phyloP scores from a whole-genome alignment of 306 rosid species.

The Ceratonia siliqua region DNA sequence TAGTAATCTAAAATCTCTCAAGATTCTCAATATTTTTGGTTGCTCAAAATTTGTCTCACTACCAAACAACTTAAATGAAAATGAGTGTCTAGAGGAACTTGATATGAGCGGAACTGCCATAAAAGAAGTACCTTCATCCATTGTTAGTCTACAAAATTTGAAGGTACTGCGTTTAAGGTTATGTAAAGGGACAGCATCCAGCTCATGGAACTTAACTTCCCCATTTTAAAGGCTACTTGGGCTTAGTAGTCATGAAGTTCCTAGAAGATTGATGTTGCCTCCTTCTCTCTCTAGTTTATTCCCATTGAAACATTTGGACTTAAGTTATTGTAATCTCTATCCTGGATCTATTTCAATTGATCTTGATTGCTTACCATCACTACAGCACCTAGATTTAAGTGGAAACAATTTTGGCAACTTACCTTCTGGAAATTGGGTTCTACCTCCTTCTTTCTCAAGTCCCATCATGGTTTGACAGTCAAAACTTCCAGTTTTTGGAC shows the following conservation, averaged over 20 bases:
- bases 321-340: too few relatives aligned
- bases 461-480: neutral
- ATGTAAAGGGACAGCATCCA: neutral
- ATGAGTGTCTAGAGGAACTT: neutral
- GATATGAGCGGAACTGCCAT: neutral
- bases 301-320: neutral
- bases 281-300: neutral
- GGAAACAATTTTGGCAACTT: neutral
- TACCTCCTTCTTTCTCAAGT: neutral
- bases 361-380: neutral
- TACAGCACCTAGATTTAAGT: neutral
- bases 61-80: neutral
- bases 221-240: neutral
- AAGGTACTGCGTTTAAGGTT: neutral
- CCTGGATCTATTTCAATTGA: neutral
- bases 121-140: neutral
- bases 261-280: neutral
- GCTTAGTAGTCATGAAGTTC: neutral
- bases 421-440: neutral
- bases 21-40: neutral
- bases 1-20: neutral
- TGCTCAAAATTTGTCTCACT: neutral
- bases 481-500: neutral
- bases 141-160: neutral
- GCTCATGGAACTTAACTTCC: neutral